These are phyloP conservation scores for Candida qinlingensis DNA, from an alignment of 805 yeast genomes.

Conservation along the genomic window DNA sequence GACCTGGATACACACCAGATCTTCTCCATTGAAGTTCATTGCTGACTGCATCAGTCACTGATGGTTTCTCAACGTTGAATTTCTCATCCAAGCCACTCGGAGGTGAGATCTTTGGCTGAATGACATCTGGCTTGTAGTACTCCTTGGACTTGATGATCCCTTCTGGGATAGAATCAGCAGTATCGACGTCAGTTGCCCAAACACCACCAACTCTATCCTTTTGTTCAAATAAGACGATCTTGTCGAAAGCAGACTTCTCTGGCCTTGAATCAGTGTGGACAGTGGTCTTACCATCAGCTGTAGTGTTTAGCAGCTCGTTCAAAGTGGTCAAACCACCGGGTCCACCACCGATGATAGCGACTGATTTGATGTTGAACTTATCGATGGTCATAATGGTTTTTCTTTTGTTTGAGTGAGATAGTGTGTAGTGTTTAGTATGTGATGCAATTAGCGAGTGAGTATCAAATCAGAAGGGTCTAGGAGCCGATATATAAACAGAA, in stretches of 20 bases:
- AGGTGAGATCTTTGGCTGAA: slow-evolving; percentile 19
- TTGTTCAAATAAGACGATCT: slow-evolving; percentile 38
- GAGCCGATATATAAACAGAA: no score
- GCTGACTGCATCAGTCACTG: slow-evolving; percentile 21
- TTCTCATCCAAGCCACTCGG: slow-evolving; percentile 12
- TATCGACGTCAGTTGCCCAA: slow-evolving; percentile 29
- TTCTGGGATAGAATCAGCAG: slow-evolving; percentile 18
- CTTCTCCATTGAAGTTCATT: slow-evolving; percentile 32
- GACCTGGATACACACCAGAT: slow-evolving; percentile 31
- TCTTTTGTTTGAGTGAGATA: no score
- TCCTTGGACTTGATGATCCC: slow-evolving; percentile 23
- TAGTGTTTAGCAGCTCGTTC: slow-evolving; percentile 28
- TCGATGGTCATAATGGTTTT: neutral
- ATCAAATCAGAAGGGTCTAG: no score
- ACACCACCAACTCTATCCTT: slow-evolving; percentile 36
- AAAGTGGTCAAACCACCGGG: slow-evolving; percentile 32
- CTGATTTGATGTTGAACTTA: slow-evolving; percentile 16
- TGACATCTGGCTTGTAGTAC: slow-evolving; percentile 29
- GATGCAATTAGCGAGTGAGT: no score
- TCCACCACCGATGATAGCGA: slow-evolving; percentile 34
- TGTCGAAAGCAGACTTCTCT: slow-evolving; percentile 24
- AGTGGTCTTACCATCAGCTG: slow-evolving; percentile 26
- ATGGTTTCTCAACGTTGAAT: slow-evolving; percentile 14
- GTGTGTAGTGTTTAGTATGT: no score
- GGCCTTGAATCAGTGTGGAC: slow-evolving; percentile 7